Base-by-base conservation (phyloP, 768 basidiomycete species). In the Lactifluus piperatus region DNA sequence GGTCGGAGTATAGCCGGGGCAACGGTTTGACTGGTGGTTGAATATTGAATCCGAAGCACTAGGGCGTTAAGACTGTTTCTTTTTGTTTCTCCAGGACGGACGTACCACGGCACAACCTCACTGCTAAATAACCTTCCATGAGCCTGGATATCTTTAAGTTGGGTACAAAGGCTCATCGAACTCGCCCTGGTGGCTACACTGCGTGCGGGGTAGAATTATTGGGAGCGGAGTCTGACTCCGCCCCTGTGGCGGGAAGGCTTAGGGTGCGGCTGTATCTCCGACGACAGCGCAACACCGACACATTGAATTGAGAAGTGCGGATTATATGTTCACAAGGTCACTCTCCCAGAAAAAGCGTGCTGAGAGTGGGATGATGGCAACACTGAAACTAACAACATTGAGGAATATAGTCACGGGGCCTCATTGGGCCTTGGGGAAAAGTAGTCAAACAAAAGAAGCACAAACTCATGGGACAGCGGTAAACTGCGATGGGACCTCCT, bases 301-400 rank as follows among this genome's bases (percentile, higher is more conserved):
- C 20, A 39, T 49, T 56, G 56, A 50, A 56, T 50, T 50, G 56
- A 56, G 48, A 56, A 56, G 41, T 50, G 16, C 27, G 22, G 20
- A 24, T 24, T 45, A 36, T 57, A 43, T 36, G 49, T 39, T 50
- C 39, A 36, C 48, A 18, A 48, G 36, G 14, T 36, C 51, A 51
- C 22, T 34, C 20, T 55, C 18, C 22, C 34, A 20, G n/a, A 26
- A 32, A n/a, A 34, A 29, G 34, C 47, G 20, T 47, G 10, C 11
- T 11, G 27, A 41, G 20, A 11, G 26, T 27, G 22, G 55, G n/a
- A 49, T 10, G 11, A n/a, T 41, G n/a, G 41, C 41, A 41, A 41
- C 7, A n/a, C 5, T 41, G 41, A 41, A 24, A 44, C 16, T 16
- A 10, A 51, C 39, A 14, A 49, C 39, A 27, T 57, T 49, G 16